phyloP scores from a whole-genome alignment of 192 early-diverging fungal genomes.

The Gorgonomyces haynaldii region DNA sequence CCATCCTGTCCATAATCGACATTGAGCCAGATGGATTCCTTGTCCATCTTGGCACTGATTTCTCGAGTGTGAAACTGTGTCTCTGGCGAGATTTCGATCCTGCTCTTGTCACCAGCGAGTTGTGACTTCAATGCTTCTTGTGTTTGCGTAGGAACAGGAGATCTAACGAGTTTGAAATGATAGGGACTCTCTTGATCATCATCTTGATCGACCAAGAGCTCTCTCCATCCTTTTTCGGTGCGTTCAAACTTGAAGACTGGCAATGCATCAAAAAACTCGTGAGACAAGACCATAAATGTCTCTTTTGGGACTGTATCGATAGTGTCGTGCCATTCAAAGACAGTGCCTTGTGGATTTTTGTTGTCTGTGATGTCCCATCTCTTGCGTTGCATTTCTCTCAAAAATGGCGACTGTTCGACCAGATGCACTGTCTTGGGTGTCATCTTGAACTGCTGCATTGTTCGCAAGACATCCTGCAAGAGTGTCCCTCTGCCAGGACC shows the following conservation, averaged over 20 bases:
- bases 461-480: slow-evolving; percentile 82
- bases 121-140: slow-evolving; percentile 7
- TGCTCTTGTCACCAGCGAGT: no score
- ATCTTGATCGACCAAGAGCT: slow-evolving; percentile 77
- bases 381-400: slow-evolving; percentile 39
- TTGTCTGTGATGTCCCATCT: slow-evolving; percentile 6
- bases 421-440: slow-evolving; percentile 61
- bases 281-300: slow-evolving; percentile 62
- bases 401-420: slow-evolving; percentile 71
- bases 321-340: slow-evolving; percentile 56
- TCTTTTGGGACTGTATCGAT: slow-evolving; percentile 44
- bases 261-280: slow-evolving; percentile 97
- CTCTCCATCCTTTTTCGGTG: slow-evolving; percentile 73
- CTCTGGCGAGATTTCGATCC: slow-evolving; percentile 83
- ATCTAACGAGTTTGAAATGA: slow-evolving; percentile 66
- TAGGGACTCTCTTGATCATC: slow-evolving; percentile 44
- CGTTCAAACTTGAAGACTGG: slow-evolving; percentile 77
- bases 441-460: slow-evolving; percentile 52
- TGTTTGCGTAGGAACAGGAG: slow-evolving; percentile 50
- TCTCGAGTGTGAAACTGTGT: slow-evolving; percentile 48
- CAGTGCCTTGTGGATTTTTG: background rate
- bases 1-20: slow-evolving; percentile 87
- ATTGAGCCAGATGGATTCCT: slow-evolving; percentile 52
- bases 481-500: slow-evolving; percentile 93
- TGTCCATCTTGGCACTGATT: slow-evolving; percentile 59